Base-by-base conservation (phyloP, 2,329 filamentous ascomycete species). In the Sphaerulina vaccinii region DNA sequence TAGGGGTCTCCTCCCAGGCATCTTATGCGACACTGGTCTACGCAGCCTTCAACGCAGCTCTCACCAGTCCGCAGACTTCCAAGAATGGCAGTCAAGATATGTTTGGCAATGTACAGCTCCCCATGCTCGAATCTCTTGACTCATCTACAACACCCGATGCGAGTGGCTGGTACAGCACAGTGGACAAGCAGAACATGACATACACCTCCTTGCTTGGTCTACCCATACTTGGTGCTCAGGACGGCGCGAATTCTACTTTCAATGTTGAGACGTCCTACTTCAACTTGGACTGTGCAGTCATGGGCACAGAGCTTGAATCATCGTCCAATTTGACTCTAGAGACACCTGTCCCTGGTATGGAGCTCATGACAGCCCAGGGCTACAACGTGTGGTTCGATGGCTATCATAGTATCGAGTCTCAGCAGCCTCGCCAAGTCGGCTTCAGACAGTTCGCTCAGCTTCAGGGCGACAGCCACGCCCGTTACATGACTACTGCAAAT, bases 71-170 rank as follows among this genome's bases (percentile, higher is more conserved):
- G 3, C 42, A 43, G 1, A 47, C 33, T 16, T 46, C 51, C 4
- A 58, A 56, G 43, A 56, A 51, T 29, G 50, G 49, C 21, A 52
- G 42, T 15, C 50, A 58, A 32, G 56, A 58, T 37, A 27, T 56
- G 2, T 58, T 45, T 41, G 53, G 53, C 9, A 58, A 58, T 19
- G 15, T 58, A 13, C 54, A 56, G 29, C 47, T 56, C n/a, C 56
- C 56, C 1, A 43, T 58, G 46, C 36, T 58, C 9, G 56, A 58
- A 33, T 22, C 33, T 15, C 47, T 58, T 23, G 43, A 51, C 13
- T 16, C 23, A 19, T 49, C 21, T 15, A 11, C 13, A 15, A n/a
- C 32, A n/a, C 32, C 32, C 16, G 38, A 41, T 23, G 15, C 19
- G 11, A 21, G 23, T 22, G 38, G 38, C 2, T 41, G 38, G 38